A percentile compares a stretch with the other conserved stretches of the same genome.
Conservation (phyloP, 1,139 yeast genomes). For the Sugiyamaella paludigena region DNA sequence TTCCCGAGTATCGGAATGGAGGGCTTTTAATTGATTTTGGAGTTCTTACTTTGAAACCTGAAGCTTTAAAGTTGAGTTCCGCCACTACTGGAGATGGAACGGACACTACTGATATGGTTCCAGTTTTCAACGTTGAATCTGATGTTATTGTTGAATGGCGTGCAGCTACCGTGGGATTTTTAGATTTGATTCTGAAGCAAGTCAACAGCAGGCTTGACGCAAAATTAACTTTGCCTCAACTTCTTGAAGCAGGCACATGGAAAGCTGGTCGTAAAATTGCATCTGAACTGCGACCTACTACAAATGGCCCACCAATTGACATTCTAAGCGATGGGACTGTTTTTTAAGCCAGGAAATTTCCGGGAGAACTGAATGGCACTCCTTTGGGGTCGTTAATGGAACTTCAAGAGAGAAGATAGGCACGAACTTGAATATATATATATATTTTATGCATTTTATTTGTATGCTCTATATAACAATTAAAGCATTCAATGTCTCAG, state of each 20-base stretch:
- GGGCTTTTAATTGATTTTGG: constrained; percentile 57
- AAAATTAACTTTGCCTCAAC: constrained; percentile 48
- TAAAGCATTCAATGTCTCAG: background rate
- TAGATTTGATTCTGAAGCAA: constrained; percentile 49
- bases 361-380: too few species aligned
- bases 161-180: constrained; percentile 53
- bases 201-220: constrained; percentile 44
- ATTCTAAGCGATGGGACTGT: constrained; percentile 59
- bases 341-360: constrained; percentile 43
- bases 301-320: constrained; percentile 60
- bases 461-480: background rate
- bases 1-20: constrained; percentile 64
- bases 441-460: background rate
- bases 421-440: too few species aligned
- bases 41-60: constrained; percentile 46
- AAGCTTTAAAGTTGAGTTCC: constrained; percentile 1
- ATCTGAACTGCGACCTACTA: constrained; percentile 44
- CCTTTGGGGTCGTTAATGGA: too few species aligned
- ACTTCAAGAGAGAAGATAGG: background rate
- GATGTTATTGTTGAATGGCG: constrained; percentile 67
- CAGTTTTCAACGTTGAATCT: constrained; percentile 51
- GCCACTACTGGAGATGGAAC: constrained; percentile 27
- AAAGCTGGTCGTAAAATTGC: constrained; percentile 60
- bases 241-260: constrained; percentile 66
- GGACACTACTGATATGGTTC: constrained; percentile 44